A percentile compares a stretch with the other conserved stretches of the same genome.
Conservation (phyloP, 371 early-diverging fungal species). For the Mortierella sp. region DNA sequence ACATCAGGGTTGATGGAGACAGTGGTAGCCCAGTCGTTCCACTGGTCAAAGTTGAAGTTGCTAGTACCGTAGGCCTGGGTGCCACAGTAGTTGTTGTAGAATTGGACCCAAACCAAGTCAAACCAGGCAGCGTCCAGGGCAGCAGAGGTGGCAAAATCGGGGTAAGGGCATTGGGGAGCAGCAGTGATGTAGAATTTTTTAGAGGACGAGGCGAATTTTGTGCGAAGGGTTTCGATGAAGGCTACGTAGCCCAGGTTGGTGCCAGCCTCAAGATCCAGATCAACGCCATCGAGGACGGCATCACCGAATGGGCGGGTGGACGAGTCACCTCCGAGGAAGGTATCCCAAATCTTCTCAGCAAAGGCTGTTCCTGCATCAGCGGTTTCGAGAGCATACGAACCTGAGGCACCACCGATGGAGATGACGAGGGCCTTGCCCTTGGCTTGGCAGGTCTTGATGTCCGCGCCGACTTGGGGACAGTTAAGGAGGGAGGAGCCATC, state of each 20-base stretch:
- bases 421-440: conserved; percentile 64
- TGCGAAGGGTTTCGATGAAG: conserved; percentile 61
- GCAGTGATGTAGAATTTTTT: conserved; percentile 60
- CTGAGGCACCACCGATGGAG: conserved; percentile 73
- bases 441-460: conserved; percentile 72
- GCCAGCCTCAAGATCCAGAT: conserved; percentile 80
- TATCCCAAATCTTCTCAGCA: conserved; percentile 72
- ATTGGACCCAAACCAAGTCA: conserved; percentile 80
- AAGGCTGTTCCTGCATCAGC: conserved; percentile 63
- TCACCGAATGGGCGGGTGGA: conserved; percentile 72
- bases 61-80: conserved; percentile 58
- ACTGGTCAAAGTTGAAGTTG: conserved; percentile 71
- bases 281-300: conserved; percentile 76
- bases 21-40: conserved; percentile 69
- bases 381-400: conserved; percentile 65
- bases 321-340: conserved; percentile 69
- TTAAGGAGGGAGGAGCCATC: conserved; percentile 56
- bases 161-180: conserved; percentile 67
- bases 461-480: conserved; percentile 64
- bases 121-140: conserved; percentile 68
- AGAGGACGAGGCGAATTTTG: conserved; percentile 13
- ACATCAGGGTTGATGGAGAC: conserved; percentile 70
- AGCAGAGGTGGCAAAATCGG: conserved; percentile 67
- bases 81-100: conserved; percentile 80
- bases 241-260: conserved; percentile 64